A percentile compares a stretch with the other conserved stretches of the same genome.
These are phyloP conservation scores for Rhododendron vialii DNA, from an alignment of 148 eudicot species.

Conservation along the genomic window DNA sequence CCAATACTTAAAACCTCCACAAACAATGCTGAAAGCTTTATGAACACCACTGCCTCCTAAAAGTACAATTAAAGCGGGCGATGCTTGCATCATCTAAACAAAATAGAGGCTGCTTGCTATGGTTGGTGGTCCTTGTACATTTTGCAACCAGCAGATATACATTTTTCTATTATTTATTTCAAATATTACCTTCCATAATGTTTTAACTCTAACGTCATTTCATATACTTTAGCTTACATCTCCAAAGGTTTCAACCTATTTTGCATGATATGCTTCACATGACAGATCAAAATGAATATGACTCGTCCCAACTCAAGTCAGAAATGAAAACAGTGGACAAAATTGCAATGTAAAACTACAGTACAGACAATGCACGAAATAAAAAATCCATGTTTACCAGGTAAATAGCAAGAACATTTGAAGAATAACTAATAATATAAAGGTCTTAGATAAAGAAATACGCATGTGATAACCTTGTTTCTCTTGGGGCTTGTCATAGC, in stretches of 20 bases:
- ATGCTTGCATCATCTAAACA: background rate
- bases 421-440: background rate
- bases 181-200: background rate
- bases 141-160: background rate
- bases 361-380: background rate
- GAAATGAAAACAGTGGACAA: background rate
- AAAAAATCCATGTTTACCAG: background rate
- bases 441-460: background rate
- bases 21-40: background rate
- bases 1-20: background rate
- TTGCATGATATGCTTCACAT: background rate
- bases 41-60: background rate
- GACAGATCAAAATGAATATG: background rate
- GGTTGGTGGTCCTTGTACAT: background rate
- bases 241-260: background rate
- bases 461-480: slow-evolving; percentile 40
- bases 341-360: background rate
- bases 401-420: background rate
- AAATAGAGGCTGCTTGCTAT: background rate
- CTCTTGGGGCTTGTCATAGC: slow-evolving; percentile 29
- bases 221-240: background rate
- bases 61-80: background rate
- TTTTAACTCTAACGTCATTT: background rate
- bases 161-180: background rate
- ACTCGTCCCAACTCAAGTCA: background rate